phyloP scores from a whole-genome alignment of 148 eudicot genomes.

The Vaccinium myrtillus region DNA sequence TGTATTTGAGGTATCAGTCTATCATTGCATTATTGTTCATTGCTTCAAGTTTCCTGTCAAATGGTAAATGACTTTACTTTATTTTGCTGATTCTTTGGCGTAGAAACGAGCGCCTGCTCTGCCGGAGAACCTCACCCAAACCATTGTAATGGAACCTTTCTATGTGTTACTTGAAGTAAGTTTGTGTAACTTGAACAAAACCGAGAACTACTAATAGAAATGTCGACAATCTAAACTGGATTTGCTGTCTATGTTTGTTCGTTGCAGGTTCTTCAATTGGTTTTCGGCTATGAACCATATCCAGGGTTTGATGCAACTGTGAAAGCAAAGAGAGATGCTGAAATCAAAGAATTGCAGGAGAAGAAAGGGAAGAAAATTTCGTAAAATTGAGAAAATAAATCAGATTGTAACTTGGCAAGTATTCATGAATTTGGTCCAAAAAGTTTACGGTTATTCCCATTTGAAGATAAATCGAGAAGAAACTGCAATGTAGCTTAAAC shows the following conservation, averaged over 20 bases:
- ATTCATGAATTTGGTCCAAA: background rate
- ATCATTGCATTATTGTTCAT: background rate
- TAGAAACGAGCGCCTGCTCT: conserved; percentile 90
- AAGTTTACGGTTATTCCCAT: too few relatives aligned
- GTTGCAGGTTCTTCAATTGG: conserved; percentile 55
- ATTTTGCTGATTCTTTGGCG: background rate
- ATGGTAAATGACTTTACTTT: background rate
- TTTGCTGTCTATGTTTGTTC: background rate
- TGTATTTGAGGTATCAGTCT: conserved; percentile 55
- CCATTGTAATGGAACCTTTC: conserved; percentile 86
- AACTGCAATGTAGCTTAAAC: too few relatives aligned
- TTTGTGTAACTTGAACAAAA: too few relatives aligned
- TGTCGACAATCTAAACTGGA: too few relatives aligned
- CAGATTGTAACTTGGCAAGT: background rate
- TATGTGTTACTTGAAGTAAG: conserved; percentile 86
- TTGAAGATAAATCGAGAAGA: too few relatives aligned
- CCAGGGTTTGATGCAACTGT: conserved; percentile 69
- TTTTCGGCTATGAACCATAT: conserved; percentile 80
- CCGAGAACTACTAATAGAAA: too few relatives aligned
- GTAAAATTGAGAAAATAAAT: background rate
- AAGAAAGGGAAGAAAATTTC: conserved; percentile 48
- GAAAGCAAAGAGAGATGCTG: conserved; percentile 53
- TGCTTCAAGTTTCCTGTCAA: conserved; percentile 4
- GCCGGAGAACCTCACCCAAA: conserved; percentile 71
- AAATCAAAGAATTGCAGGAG: conserved; percentile 66